Percentiles rank a stretch among this genome's conserved stretches.
Conservation (phyloP, 208 protist genomes). For the Herpetomonas samuelpessoai region DNA sequence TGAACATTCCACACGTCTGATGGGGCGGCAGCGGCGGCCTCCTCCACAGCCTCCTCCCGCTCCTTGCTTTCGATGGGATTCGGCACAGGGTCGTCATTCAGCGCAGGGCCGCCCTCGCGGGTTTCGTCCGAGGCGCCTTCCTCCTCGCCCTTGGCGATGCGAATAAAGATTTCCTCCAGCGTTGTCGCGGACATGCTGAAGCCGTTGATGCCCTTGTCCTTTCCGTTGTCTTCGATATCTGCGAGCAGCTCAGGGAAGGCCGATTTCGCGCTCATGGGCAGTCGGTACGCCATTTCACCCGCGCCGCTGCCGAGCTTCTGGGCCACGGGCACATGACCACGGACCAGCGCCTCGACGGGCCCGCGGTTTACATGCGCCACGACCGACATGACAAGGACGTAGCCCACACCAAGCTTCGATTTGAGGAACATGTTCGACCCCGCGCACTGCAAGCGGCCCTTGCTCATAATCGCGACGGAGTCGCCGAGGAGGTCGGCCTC, state of each 20-base stretch:
- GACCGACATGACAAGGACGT: conserved; percentile 44
- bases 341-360: conserved; percentile 14
- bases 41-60: conserved; percentile 3
- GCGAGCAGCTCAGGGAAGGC: conserved; percentile 40
- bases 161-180: conserved; percentile 77
- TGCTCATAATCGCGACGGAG: conserved; percentile 92
- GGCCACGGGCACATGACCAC: conserved; percentile 21
- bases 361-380: conserved; percentile 21
- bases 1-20: conserved; percentile 41
- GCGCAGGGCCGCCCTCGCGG: neutral
- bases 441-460: conserved; percentile 49
- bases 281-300: conserved; percentile 34
- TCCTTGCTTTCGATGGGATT: neutral
- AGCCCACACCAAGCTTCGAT: conserved; percentile 50
- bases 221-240: conserved; percentile 29
- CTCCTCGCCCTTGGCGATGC: conserved; percentile 39
- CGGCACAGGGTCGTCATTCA: conserved; percentile 1
- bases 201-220: conserved; percentile 29
- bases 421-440: conserved; percentile 69
- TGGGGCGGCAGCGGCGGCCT: conserved; percentile 7
- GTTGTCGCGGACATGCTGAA: conserved; percentile 66
- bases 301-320: conserved; percentile 27
- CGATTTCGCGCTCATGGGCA: conserved; percentile 39
- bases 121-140: neutral
- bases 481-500: conserved; percentile 93